A percentile compares a stretch with the other conserved stretches of the same genome.
Evolutionary conservation across 192 early-diverging fungal species (phyloP).

Genomic region (Tieghemiomyces parasiticus): DNA sequence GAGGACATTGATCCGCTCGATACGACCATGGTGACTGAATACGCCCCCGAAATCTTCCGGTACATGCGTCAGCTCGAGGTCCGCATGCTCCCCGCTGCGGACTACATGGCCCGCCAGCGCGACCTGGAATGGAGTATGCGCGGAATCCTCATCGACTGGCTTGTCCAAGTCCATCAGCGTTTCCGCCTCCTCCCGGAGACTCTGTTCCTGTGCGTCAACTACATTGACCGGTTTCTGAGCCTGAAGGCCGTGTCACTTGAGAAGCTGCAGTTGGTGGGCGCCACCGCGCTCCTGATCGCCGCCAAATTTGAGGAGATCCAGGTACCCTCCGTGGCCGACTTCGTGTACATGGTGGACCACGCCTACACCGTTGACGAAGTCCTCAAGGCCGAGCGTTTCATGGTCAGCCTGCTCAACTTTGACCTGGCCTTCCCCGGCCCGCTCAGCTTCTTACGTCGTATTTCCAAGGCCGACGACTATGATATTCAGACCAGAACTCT

Average conservation of each 20-base stretch:
- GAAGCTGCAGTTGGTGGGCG: constrained; percentile 40
- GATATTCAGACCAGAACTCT: constrained; percentile 35
- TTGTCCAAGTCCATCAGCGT: constrained; percentile 35
- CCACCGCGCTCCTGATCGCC: constrained; percentile 32
- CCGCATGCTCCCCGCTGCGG: constrained; percentile 28
- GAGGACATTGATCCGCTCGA: constrained; percentile 34
- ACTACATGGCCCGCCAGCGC: constrained; percentile 32
- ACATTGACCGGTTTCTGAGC: constrained; percentile 42
- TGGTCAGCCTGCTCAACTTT: constrained; percentile 36
- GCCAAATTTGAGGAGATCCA: constrained; percentile 42
- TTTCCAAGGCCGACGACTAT: constrained; percentile 41
- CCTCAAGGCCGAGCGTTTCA: constrained; percentile 36
- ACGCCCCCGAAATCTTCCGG: constrained; percentile 41
- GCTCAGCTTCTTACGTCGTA: constrained; percentile 35
- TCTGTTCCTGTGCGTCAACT: constrained; percentile 35
- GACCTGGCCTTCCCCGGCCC: constrained; percentile 42
- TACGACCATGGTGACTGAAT: constrained; percentile 35
- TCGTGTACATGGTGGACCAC: constrained; percentile 29
- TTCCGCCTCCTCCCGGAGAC: constrained; percentile 44
- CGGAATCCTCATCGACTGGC: constrained; percentile 37
- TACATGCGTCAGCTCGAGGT: constrained; percentile 47
- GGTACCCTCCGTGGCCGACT: constrained; percentile 32
- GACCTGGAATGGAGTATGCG: constrained; percentile 34
- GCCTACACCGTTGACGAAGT: constrained; percentile 30
- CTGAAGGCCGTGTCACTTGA: constrained; percentile 23